Evolutionary conservation across 768 basidiomycete genomes (phyloP), one percentile per base, ranked within the genome.

Genomic region (Pholiota molesta): DNA sequence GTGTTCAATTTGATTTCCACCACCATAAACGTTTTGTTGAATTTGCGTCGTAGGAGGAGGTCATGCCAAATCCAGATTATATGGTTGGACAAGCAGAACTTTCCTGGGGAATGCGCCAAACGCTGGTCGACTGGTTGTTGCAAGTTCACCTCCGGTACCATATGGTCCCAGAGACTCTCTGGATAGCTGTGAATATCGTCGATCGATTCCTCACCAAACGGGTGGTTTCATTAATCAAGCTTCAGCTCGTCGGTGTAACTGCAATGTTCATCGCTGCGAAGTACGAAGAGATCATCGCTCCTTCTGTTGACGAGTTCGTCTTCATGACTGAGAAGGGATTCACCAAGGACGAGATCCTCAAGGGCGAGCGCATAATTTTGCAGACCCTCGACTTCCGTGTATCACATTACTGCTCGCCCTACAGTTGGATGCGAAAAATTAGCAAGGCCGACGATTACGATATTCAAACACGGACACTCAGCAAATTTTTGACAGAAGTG

Each of bases 221-320:
- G 33, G 88, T 93, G 59, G 94, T 97, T 17, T 93, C 91, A 3
- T 79, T 95, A 42, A 86, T 92, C 70, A 97, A 95, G 78, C 87
- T 97, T 53, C 94, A 97, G 77, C 89, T 99, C 28, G 97, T 99
- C 59, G 97, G 97, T 28, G 92, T 99, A 63, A 97, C 96, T 0
- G 97, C 97, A 52, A 96, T 99, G 92, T 99, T 99, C 81, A 90
- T 99, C 67, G 97, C 97, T 0, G 91, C 95, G 61, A 99, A 99
- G 77, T 99, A 99, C 79, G 97, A 99, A 77, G 97, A 99, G 76
- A 98, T 99, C 71, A 84, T 99, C 60, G 97, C 97, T 0, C 97
- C 97, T 0, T 91, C 90, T 5, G 94, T 96, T 17, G 95, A 97
- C n/a, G 97, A 98, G 75, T 99, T 99, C 69, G 95, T 97, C 63